Base-by-base conservation (phyloP, 371 early-diverging fungal species). In the Saksenaea vasiformis region DNA sequence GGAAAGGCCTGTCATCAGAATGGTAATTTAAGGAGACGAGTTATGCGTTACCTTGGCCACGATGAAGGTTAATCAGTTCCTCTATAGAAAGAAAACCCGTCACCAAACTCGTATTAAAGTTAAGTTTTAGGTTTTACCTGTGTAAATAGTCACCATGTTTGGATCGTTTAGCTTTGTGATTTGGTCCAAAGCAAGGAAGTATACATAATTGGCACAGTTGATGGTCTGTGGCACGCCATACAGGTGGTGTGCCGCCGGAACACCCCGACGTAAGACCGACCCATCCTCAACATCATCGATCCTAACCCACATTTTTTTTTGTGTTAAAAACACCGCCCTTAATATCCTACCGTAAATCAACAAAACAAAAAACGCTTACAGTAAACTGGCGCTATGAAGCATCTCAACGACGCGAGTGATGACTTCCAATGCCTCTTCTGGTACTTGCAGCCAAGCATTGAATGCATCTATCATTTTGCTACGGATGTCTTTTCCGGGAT, bases 281-380 rank as follows among this genome's bases (percentile, higher is more conserved):
- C 86, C 90, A 72, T 98, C 99, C 74, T 98, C 94, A 17, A 98
- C 93, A 68, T 98, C 99, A 72, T 98, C 98, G 41, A 98, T 88
- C 31, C 92, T 92, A 71, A n/a, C 62, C 22, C 26, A 37, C 39
- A 28, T 41, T 11, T n/a, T 13, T 5, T 13, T 37, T 13, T 37
- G 37, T 14, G 39, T 39, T 14, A 39, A 39, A 39, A 2, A 39
- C 15, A 39, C 11, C n/a, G 15, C n/a, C 39, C 39, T 39, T 8
- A n/a, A n/a, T n/a, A n/a, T n/a, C n/a, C n/a, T n/a, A n/a, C n/a
- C n/a, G n/a, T n/a, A n/a, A n/a, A n/a, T n/a, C n/a, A n/a, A n/a
- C n/a, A n/a, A n/a, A n/a, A n/a, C n/a, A n/a, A n/a, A n/a, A 5
- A 19, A 19, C 8, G 64, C 85, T 60, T 87, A 92, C 94, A 98